phyloP scores from a whole-genome alignment of 495 filamentous ascomycete genomes.

The Lichenothelia convexa region DNA sequence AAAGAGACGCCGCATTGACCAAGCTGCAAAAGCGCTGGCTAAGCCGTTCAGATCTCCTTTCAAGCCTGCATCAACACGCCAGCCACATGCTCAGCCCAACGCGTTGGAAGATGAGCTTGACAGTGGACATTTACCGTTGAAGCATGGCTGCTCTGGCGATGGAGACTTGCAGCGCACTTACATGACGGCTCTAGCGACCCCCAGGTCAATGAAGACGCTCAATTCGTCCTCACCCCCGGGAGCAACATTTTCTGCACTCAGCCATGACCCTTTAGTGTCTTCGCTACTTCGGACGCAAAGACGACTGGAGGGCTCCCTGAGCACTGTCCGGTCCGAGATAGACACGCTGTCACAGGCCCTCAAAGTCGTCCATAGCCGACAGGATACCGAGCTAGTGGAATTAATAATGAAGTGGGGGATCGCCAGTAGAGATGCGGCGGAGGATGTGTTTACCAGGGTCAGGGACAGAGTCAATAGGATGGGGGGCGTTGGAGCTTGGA shows the following conservation, averaged over 20 bases:
- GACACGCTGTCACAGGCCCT: constrained; percentile 33
- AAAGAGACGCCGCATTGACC: constrained; percentile 40
- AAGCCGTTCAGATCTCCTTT: constrained; percentile 56
- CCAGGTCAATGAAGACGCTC: not conserved
- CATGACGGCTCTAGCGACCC: too few species aligned
- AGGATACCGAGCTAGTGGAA: constrained; percentile 28
- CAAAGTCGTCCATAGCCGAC: constrained; percentile 26
- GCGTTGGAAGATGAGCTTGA: too few species aligned
- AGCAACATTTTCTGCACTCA: too few species aligned
- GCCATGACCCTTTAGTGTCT: too few species aligned
- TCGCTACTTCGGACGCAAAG: not conserved
- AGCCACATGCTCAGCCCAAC: too few species aligned
- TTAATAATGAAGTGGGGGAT: constrained; percentile 27
- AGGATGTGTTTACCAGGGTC: constrained; percentile 28
- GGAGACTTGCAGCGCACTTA: too few species aligned
- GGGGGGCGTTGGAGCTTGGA: constrained; percentile 40
- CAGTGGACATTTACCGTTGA: too few species aligned
- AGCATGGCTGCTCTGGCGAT: too few species aligned
- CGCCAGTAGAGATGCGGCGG: constrained; percentile 26
- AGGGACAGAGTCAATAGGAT: constrained; percentile 32
- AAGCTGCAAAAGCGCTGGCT: constrained; percentile 30
- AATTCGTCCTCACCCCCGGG: not conserved
- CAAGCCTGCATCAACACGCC: constrained; percentile 18
- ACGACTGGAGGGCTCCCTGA: constrained; percentile 8
- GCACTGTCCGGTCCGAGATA: constrained; percentile 16